A percentile compares a stretch with the other conserved stretches of the same genome.
These are phyloP conservation scores for Monosporascus sp. DNA, from an alignment of 2,329 filamentous ascomycete genomes.

Conservation along the genomic window DNA sequence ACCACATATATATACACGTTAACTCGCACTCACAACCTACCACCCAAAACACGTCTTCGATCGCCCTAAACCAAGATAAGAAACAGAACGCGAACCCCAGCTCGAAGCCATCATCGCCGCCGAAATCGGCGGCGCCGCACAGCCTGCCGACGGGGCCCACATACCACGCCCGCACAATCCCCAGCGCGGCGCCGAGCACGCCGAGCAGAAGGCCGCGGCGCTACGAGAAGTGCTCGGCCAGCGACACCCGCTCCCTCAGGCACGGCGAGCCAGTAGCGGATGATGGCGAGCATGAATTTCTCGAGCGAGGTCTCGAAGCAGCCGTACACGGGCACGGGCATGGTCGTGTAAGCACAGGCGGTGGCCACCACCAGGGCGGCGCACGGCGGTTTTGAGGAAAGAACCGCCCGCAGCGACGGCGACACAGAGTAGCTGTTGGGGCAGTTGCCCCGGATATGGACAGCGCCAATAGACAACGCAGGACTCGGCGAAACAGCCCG, in stretches of 20 bases:
- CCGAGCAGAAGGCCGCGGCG: too few species aligned
- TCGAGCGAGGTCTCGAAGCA: constrained; percentile 59
- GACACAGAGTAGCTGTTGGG: constrained; percentile 70
- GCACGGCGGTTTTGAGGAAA: constrained; percentile 38
- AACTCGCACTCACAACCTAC: neutral
- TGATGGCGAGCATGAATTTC: too few species aligned
- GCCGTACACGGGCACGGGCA: constrained; percentile 64
- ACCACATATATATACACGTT: too few species aligned
- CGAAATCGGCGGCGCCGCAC: constrained; percentile 39
- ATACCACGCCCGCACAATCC: constrained; percentile 67
- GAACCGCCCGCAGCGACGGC: constrained; percentile 63
- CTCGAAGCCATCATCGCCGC: constrained; percentile 23
- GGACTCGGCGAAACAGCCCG: constrained; percentile 67
- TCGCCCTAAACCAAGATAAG: constrained; percentile 13
- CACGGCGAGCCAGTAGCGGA: too few species aligned
- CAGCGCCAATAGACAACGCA: constrained; percentile 62
- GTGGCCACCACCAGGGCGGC: constrained; percentile 59
- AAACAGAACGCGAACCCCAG: constrained; percentile 19
- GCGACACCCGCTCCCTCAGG: too few species aligned
- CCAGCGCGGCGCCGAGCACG: constrained; percentile 61
- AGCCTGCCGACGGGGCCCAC: constrained; percentile 60
- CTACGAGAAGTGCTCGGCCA: too few species aligned
- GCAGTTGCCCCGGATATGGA: constrained; percentile 65
- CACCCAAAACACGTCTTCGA: constrained; percentile 14
- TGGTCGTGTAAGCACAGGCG: constrained; percentile 54